Conservation (phyloP, 371 early-diverging fungal genomes). For the Apophysomyces trapeziformis region DNA sequence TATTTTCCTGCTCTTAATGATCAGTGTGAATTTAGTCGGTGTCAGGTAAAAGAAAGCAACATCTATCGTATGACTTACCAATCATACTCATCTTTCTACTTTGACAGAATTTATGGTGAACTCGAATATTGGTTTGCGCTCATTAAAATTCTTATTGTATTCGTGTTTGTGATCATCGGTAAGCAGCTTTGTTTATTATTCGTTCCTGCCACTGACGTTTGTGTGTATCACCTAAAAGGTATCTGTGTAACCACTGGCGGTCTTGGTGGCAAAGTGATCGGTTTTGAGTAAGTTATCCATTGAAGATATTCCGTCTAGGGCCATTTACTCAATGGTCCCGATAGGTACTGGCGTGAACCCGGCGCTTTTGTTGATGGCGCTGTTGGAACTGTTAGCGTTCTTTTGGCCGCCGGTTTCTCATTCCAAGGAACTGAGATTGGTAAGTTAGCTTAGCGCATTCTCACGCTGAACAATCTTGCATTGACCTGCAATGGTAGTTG, state of each 20-base stretch:
- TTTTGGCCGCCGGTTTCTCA: conserved; percentile 80
- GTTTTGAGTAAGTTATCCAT: conserved; percentile 42
- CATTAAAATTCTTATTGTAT: conserved; percentile 68
- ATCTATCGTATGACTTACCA: not conserved
- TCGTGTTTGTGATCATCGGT: conserved; percentile 66
- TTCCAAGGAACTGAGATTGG: conserved; percentile 84
- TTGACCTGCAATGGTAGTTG: conserved; percentile 30
- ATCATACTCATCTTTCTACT: conserved; percentile 14
- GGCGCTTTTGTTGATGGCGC: conserved; percentile 80
- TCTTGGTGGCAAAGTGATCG: conserved; percentile 61
- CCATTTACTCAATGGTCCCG: not conserved
- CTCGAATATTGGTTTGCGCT: conserved; percentile 77
- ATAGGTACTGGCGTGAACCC: conserved; percentile 67
- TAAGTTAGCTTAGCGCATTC: conserved; percentile 17
- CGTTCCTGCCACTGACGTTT: not conserved
- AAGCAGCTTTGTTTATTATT: not conserved
- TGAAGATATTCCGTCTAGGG: not conserved
- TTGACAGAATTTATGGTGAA: conserved; percentile 59
- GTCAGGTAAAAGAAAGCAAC: conserved; percentile 27
- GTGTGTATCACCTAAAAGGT: conserved; percentile 13
- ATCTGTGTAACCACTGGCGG: conserved; percentile 70
- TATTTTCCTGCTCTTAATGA: conserved; percentile 56
- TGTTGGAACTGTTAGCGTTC: conserved; percentile 69
- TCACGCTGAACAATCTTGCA: conserved; percentile 4
- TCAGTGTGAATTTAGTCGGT: conserved; percentile 53